Percentiles rank a stretch among this genome's conserved stretches.
Conservation (phyloP, 2,329 filamentous ascomycete genomes). For the Penicillium sp. region DNA sequence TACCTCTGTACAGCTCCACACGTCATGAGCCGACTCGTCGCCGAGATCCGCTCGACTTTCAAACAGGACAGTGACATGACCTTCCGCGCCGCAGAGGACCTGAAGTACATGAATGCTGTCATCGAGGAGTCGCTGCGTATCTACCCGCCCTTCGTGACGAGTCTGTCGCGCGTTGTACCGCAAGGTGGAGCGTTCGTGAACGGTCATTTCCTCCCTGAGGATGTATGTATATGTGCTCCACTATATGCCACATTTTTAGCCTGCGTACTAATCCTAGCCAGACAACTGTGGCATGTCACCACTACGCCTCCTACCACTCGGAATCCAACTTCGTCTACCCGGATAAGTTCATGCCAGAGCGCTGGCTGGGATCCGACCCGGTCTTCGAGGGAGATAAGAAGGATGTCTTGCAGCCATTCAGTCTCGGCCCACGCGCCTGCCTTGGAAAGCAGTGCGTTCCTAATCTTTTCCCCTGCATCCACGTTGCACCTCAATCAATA, state of each 20-base stretch:
- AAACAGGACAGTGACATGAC: constrained; percentile 29
- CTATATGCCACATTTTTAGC: rapidly evolving
- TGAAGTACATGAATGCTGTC: constrained; percentile 46
- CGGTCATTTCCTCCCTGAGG: constrained; percentile 31
- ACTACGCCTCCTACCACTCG: constrained; percentile 25
- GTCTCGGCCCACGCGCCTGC: constrained; percentile 35
- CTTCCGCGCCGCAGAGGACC: constrained; percentile 17
- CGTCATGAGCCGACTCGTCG: constrained; percentile 14
- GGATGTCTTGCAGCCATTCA: constrained; percentile 33
- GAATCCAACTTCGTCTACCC: constrained; percentile 23
- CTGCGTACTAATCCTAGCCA: not conserved
- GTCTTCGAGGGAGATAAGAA: constrained; percentile 20
- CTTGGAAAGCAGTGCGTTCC: constrained; percentile 29
- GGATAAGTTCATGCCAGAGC: constrained; percentile 29
- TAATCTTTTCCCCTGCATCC: not conserved
- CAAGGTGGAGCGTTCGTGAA: constrained; percentile 31
- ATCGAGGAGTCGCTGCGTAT: constrained; percentile 49
- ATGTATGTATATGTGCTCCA: constrained; percentile 8
- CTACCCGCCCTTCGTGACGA: constrained; percentile 41
- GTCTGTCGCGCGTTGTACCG: constrained; percentile 25
- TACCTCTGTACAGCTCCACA: constrained; percentile 23
- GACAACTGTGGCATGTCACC: constrained; percentile 19
- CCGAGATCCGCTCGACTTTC: constrained; percentile 26
- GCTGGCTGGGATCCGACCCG: constrained; percentile 27
- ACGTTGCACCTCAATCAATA: too few relatives aligned